These are phyloP conservation scores for Calonectria multiphialidica DNA, from an alignment of 2,329 filamentous ascomycete genomes.

Conservation along the genomic window DNA sequence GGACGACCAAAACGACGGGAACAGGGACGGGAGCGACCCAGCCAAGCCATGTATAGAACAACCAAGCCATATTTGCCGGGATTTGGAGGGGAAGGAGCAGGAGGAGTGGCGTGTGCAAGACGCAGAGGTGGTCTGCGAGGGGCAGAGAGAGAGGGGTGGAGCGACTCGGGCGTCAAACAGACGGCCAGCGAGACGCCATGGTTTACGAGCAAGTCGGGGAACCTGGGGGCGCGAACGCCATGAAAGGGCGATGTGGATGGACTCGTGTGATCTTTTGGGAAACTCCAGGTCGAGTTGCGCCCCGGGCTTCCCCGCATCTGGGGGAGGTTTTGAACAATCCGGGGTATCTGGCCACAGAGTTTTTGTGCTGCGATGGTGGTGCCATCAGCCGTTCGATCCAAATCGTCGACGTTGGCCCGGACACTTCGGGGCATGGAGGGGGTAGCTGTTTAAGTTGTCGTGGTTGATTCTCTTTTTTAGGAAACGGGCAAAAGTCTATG, in stretches of 20 bases:
- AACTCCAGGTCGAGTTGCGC: slow-evolving; percentile 23
- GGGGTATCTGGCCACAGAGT: slow-evolving; percentile 30
- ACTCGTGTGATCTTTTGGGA: slow-evolving; percentile 10
- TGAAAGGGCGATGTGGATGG: slow-evolving; percentile 1
- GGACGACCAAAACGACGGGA: background rate
- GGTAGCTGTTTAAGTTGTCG: background rate
- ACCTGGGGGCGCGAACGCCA: slow-evolving; percentile 14
- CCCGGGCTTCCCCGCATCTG: slow-evolving; percentile 29
- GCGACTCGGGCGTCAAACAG: slow-evolving; percentile 13
- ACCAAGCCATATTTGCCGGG: background rate
- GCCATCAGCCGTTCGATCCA: slow-evolving; percentile 26
- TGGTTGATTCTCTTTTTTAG: background rate
- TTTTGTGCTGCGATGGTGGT: slow-evolving; percentile 32
- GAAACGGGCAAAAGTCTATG: slow-evolving; percentile 1
- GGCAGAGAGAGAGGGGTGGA: slow-evolving; percentile 22
- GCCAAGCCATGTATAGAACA: slow-evolving; percentile 22
- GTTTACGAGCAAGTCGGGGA: slow-evolving; percentile 15
- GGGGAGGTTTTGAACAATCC: slow-evolving; percentile 33
- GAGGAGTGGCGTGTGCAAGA: slow-evolving; percentile 21
- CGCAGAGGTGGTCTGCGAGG: slow-evolving; percentile 23
- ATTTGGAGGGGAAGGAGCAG: background rate
- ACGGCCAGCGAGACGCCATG: slow-evolving; percentile 14
- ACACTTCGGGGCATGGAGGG: background rate
- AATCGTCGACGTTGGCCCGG: background rate
- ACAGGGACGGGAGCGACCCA: slow-evolving; percentile 10